Evolutionary conservation across 2,329 filamentous ascomycete species (phyloP).

Genomic region (Paracorniculantispora psalliotae): DNA sequence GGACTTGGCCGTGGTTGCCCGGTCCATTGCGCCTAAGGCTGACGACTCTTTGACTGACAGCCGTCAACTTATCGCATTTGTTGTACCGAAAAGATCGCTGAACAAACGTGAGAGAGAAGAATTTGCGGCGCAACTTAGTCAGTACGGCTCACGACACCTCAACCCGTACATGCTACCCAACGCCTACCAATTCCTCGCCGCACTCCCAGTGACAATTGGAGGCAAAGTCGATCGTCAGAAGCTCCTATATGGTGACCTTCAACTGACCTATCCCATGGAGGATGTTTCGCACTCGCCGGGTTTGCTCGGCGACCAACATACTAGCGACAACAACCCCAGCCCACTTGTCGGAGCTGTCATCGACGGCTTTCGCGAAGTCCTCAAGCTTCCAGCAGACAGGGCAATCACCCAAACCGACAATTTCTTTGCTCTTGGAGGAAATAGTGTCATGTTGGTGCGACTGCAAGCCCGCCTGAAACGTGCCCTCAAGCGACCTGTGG

Average conservation of each 20-base stretch:
- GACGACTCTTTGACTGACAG: conserved; percentile 30
- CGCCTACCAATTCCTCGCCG: conserved; percentile 19
- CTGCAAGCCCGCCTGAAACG: conserved; percentile 22
- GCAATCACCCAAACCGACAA: conserved; percentile 13
- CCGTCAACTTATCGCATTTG: conserved; percentile 21
- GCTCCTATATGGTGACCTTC: not conserved
- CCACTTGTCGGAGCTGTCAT: conserved; percentile 36
- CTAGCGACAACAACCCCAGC: conserved; percentile 55
- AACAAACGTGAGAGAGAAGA: conserved; percentile 13
- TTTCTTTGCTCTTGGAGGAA: conserved; percentile 23
- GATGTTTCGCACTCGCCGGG: not conserved
- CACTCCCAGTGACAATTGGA: conserved; percentile 20
- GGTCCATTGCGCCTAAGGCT: conserved; percentile 17
- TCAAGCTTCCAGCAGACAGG: not conserved
- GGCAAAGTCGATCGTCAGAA: conserved; percentile 20
- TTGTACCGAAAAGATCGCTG: conserved; percentile 19
- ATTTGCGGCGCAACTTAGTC: conserved; percentile 16
- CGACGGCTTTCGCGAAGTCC: not conserved
- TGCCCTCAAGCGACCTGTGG: conserved; percentile 22
- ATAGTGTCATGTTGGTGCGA: conserved; percentile 22
- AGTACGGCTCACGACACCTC: conserved; percentile 17
- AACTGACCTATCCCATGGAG: not conserved
- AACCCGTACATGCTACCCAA: conserved; percentile 24
- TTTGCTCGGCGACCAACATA: not conserved
- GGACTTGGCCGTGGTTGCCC: conserved; percentile 20